These are phyloP conservation scores for Chrysoporthe puriensis DNA, from an alignment of 2,329 filamentous ascomycete genomes.

Conservation along the genomic window DNA sequence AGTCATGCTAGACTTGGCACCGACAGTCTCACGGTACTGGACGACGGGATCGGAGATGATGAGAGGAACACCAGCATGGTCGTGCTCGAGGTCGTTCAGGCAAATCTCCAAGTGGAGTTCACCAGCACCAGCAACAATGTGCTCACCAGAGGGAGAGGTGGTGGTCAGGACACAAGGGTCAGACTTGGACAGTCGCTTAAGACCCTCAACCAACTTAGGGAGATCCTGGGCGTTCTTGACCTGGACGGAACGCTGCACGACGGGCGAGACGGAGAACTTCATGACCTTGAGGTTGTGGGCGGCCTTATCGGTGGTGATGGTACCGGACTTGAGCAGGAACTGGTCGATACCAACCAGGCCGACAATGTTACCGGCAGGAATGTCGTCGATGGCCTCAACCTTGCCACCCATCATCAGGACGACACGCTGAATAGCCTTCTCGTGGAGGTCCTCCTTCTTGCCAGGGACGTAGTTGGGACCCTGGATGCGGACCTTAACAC, in stretches of 20 bases:
- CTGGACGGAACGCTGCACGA: conserved; percentile 97
- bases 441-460: conserved; percentile 98
- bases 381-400: conserved; percentile 98
- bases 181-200: conserved; percentile 99
- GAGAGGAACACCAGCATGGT: conserved; percentile 98
- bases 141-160: conserved; percentile 93
- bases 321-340: conserved; percentile 99
- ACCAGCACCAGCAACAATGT: conserved; percentile 98
- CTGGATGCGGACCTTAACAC: conserved; percentile 99
- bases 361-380: conserved; percentile 99
- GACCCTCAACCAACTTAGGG: conserved; percentile 99
- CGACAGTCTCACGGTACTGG: conserved; percentile 96
- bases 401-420: conserved; percentile 99
- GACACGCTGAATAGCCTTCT: conserved; percentile 99
- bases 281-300: conserved; percentile 99
- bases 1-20: conserved; percentile 83
- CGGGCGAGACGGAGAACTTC: conserved; percentile 99
- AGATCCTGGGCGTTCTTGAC: conserved; percentile 99
- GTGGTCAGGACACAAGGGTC: conserved; percentile 95
- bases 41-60: conserved; percentile 98
- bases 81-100: conserved; percentile 99
- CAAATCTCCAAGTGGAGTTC: conserved; percentile 99
- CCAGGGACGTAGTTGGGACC: conserved; percentile 98
- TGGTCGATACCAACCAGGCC: conserved; percentile 99
- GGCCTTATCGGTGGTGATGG: conserved; percentile 93